Base-by-base conservation (phyloP, 345 rosid genomes). In the Gossypium rotundifolium region DNA sequence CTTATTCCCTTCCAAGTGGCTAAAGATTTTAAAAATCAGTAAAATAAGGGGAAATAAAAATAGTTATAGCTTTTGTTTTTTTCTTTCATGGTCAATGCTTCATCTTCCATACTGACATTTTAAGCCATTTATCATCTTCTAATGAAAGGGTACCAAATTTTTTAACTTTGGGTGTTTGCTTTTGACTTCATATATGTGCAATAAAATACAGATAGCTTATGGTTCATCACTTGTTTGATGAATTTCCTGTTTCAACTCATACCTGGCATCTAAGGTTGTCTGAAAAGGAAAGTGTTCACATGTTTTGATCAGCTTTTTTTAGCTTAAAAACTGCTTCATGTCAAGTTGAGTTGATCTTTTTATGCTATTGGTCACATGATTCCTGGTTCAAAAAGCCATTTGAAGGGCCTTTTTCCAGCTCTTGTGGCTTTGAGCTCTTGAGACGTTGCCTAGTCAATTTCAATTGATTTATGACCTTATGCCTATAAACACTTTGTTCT, bases 251-350 rank as follows among this genome's bases (percentile, higher is more conserved):
- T 6, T 54, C 67, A 73, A 69, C 67, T 68, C 45, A 62, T 18
- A 54, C 42, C 16, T 38, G 25, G 46, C 13, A 65, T 18, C 55
- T 57, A 57, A 22, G 29, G 16, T 10, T 27, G 33, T 11, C 16
- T 57, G 62, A 22, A 57, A 20, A 66, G 20, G 12, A 68, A 64
- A 48, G 55, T 63, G 44, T 17, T 77, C 76, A 81, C 78, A 77
- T 81, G 80, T 77, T 72, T 76, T 80, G 73, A 48, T 70, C 69
- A 69, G n/a, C 75, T 14, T 29, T 46, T 80, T 57, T 71, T 40
- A 42, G 73, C 55, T 69, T 44, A 33, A 38, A 12, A 60, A 11
- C 71, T 69, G 59, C 60, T 69, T 77, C 72, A 61, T 53, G 40
- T 70, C 76, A 77, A 74, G 78, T 81, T 70, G 75, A 9, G 51